Evolutionary conservation across 2,329 filamentous ascomycete genomes (phyloP), one percentile per base, ranked within the genome.

Genomic region (Cordyceps militaris): DNA sequence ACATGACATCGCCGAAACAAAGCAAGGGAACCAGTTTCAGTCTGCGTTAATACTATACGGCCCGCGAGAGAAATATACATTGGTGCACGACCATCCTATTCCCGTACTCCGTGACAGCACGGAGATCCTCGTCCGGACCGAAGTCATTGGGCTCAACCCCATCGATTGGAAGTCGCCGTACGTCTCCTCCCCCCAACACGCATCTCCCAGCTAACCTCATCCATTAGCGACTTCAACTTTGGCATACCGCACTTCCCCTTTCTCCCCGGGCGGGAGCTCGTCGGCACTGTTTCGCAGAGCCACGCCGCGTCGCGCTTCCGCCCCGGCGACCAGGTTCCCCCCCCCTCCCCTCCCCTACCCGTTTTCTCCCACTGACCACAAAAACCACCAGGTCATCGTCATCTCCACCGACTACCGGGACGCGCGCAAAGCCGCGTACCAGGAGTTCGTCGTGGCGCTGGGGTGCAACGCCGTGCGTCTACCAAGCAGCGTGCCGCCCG

Each of bases 81-180:
- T 59, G 8, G 24, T 47, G 0, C 1, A 34, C 0, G 70, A 74
- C 6, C 73, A 82, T 64, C 66, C 70, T 2, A 68, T 83, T 6
- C 82, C 82, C 0, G 47, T 61, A 9, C 59, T 65, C 19, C 59
- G 60, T 13, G 68, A 72, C 8, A 64, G 64, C 6, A 61, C 64
- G 44, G 83, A 89, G 63, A 70, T 89, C 5, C 71, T 89, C 5
- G 79, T 89, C n/a, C 80, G 80, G 66, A 79, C 84, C 1, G 73
- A 79, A 38, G 81, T 81, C 13, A 85, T 89, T 63, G 87, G 88
- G 0, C 71, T 91, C 38, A 91, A 91, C 64, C 88, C 88, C 0
- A 87, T 91, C 57, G 88, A 89, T 67, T 89, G 84, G 84, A 88
- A 88, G 73, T 80, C 83, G 59, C 84, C 86, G 85, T 88, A 73